phyloP scores from a whole-genome alignment of 2,329 filamentous ascomycete species.

The Paracorniculantispora psalliotae region DNA sequence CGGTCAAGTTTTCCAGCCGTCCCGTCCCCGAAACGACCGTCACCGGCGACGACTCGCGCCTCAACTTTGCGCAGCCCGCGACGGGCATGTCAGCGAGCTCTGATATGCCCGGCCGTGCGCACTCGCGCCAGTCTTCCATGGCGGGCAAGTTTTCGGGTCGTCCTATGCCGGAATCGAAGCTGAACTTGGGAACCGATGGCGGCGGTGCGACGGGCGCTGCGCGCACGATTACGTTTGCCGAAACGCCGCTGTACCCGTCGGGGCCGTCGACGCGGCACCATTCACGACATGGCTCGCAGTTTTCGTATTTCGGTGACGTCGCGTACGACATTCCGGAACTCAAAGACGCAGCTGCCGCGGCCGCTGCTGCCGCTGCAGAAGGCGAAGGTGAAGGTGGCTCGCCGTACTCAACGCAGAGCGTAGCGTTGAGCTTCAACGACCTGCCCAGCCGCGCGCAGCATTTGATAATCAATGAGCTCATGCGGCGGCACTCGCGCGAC shows the following conservation, averaged over 20 bases:
- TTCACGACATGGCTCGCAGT: conserved; percentile 34
- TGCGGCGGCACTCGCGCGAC: conserved; percentile 60
- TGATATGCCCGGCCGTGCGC: conserved; percentile 29
- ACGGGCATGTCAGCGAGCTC: conserved; percentile 15
- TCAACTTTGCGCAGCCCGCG: conserved; percentile 59
- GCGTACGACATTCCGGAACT: conserved; percentile 41
- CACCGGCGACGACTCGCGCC: conserved; percentile 54
- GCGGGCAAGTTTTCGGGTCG: conserved; percentile 59
- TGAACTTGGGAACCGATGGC: conserved; percentile 37
- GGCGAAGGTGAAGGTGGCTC: conserved; percentile 35
- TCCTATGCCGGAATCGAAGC: conserved; percentile 55
- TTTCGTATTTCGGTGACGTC: conserved; percentile 29
- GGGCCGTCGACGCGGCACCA: conserved; percentile 21
- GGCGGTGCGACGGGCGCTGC: conserved; percentile 47
- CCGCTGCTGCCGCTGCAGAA: no score
- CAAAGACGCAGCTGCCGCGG: conserved; percentile 37
- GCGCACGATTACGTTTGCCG: conserved; percentile 60
- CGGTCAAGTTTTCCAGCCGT: conserved; percentile 64
- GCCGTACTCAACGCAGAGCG: conserved; percentile 52
- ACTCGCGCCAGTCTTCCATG: conserved; percentile 42
- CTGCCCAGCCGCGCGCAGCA: conserved; percentile 80
- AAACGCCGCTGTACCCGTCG: conserved; percentile 27
- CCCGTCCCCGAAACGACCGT: conserved; percentile 67
- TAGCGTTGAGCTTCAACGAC: conserved; percentile 80
- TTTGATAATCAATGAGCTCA: conserved; percentile 80